Evolutionary conservation across 2,329 filamentous ascomycete genomes (phyloP).

Genomic region (Didymella arachidicola): DNA sequence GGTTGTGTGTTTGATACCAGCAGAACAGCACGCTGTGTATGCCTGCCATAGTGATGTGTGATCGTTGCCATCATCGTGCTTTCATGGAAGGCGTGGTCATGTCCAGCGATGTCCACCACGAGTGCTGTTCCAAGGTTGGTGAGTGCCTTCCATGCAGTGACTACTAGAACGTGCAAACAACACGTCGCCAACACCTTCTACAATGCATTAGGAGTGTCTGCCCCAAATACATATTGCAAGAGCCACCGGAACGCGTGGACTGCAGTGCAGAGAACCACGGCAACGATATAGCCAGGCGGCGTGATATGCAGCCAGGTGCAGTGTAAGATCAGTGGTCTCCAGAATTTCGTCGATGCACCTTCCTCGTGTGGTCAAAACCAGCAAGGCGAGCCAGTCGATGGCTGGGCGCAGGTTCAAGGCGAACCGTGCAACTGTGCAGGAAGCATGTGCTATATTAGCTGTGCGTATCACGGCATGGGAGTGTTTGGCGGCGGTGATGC

Average conservation of each 20-base stretch:
- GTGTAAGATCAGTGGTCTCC: background rate
- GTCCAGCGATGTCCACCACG: background rate
- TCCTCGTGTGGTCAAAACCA: background rate
- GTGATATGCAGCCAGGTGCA: background rate
- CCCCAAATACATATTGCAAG: background rate
- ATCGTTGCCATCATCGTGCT: background rate
- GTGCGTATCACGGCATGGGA: constrained; percentile 32
- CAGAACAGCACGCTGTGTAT: background rate
- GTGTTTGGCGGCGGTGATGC: constrained; percentile 13
- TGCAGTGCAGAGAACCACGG: background rate
- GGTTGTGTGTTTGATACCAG: background rate
- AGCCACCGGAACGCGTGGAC: background rate
- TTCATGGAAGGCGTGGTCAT: background rate
- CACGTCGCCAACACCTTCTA: background rate
- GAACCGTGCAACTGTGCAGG: constrained; percentile 15
- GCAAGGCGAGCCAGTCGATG: constrained; percentile 1
- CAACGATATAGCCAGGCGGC: background rate
- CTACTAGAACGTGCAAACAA: background rate
- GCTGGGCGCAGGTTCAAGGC: background rate
- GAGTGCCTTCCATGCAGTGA: background rate
- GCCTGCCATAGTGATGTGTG: constrained; percentile 8
- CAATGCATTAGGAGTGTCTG: background rate
- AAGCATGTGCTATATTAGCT: constrained; percentile 33
- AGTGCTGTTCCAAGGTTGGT: background rate
- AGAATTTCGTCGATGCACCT: background rate